Evolutionary conservation across 106 monocot genomes (phyloP).

Genomic region (Xerophyta viscosa): DNA sequence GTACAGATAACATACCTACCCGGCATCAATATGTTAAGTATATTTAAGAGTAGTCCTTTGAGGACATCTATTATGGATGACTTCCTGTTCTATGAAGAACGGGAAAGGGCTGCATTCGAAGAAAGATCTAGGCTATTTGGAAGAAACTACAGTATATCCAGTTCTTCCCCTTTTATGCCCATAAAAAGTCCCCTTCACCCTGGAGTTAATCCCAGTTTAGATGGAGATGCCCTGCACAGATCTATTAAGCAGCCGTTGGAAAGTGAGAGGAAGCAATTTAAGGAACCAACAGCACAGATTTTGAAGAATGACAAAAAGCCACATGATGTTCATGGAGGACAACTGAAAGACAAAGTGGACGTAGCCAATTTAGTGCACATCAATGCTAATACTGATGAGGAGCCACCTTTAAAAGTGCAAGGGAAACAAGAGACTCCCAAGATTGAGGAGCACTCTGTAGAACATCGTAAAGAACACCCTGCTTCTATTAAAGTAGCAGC

Average conservation of each 20-base stretch:
- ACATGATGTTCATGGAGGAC: neutral
- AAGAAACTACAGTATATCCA: conserved; percentile 17
- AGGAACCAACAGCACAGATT: neutral
- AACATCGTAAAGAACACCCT: neutral
- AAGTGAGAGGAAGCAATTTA: conserved; percentile 1
- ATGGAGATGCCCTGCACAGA: neutral
- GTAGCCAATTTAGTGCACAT: too few species aligned
- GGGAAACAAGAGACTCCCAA: neutral
- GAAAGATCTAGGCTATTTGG: conserved; percentile 44
- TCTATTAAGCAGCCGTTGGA: neutral
- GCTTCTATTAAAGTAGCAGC: neutral
- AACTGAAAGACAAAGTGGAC: neutral
- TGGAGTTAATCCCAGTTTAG: conserved; percentile 6
- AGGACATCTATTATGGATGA: conserved; percentile 74
- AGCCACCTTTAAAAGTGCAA: neutral
- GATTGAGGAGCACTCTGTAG: neutral
- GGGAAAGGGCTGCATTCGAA: conserved; percentile 57
- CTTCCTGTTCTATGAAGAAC: conserved; percentile 67
- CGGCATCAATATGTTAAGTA: conserved; percentile 58
- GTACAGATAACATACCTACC: conserved; percentile 53
- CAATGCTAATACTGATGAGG: too few species aligned
- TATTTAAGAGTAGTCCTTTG: conserved; percentile 51
- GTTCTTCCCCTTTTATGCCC: conserved; percentile 13
- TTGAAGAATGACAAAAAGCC: neutral
- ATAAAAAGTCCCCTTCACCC: conserved; percentile 3